phyloP scores from a whole-genome alignment of 768 basidiomycete species.

The Hemileccinum impolitum region DNA sequence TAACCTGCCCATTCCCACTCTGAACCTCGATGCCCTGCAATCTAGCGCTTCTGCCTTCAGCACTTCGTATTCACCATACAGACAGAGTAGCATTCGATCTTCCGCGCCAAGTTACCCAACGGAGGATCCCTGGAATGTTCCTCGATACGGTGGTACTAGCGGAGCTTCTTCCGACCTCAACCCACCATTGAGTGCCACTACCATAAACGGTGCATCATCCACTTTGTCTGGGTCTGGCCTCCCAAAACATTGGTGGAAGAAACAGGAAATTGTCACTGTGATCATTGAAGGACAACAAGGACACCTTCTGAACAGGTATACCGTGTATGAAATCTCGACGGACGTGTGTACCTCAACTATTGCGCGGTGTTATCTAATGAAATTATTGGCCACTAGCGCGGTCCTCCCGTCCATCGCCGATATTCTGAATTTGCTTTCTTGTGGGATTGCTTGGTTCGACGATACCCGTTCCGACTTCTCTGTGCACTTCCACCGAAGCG shows the following conservation, averaged over 20 bases:
- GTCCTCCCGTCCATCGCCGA: constrained; percentile 69
- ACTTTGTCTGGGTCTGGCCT: constrained; percentile 68
- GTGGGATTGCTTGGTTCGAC: constrained; percentile 78
- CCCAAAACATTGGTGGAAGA: constrained; percentile 85
- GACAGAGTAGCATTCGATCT: constrained; percentile 44
- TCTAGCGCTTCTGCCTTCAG: constrained; percentile 51
- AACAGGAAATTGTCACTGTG: constrained; percentile 67
- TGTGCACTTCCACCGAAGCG: constrained; percentile 89
- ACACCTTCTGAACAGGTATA: constrained; percentile 85
- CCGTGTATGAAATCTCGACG: constrained; percentile 76
- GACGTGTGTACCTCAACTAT: constrained; percentile 50
- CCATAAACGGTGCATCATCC: constrained; percentile 48
- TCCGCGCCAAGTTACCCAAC: constrained; percentile 52
- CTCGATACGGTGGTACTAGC: constrained; percentile 29
- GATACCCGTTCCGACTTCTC: constrained; percentile 93
- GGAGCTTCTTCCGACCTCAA: constrained; percentile 31
- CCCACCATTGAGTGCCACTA: constrained; percentile 17
- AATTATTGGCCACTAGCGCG: constrained; percentile 42
- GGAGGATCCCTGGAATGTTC: constrained; percentile 67
- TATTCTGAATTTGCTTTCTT: constrained; percentile 94
- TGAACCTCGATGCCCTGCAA: constrained; percentile 60
- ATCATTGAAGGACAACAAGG: constrained; percentile 84
- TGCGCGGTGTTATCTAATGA: constrained; percentile 10
- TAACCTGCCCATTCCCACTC: constrained; percentile 67
- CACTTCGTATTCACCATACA: constrained; percentile 37